A percentile compares a stretch with the other conserved stretches of the same genome.
These are phyloP conservation scores for Rhizophlyctis rosea DNA, from an alignment of 192 early-diverging fungal genomes.

Conservation along the genomic window DNA sequence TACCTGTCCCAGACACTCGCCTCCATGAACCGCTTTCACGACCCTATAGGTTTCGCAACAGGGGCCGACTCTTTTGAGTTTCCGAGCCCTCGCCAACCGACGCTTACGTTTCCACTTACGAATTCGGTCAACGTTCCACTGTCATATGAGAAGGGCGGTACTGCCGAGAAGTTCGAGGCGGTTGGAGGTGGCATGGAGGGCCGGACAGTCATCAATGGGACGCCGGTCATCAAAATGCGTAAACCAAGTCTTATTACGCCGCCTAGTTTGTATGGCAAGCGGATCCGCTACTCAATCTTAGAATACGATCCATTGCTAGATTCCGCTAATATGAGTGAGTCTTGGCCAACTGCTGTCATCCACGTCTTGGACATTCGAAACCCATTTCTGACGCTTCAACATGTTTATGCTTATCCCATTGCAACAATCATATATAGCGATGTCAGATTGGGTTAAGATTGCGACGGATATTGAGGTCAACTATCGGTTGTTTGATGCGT, in stretches of 20 bases:
- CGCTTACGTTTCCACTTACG: slow-evolving; percentile 11
- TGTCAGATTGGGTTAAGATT: slow-evolving; percentile 90
- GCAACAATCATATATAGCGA: too few relatives aligned
- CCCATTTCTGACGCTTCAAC: too few relatives aligned
- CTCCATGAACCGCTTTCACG: slow-evolving; percentile 77
- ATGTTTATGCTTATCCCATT: slow-evolving; percentile 1
- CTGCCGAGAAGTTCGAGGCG: slow-evolving; percentile 5
- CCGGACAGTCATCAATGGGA: slow-evolving; percentile 42
- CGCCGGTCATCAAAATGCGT: slow-evolving; percentile 26
- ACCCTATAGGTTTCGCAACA: slow-evolving; percentile 26
- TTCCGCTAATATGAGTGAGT: slow-evolving; percentile 84
- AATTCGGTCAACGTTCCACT: slow-evolving; percentile 44
- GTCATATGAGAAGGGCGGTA: slow-evolving; percentile 12
- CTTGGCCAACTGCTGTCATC: too few relatives aligned
- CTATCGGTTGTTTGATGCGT: slow-evolving; percentile 90
- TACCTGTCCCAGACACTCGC: slow-evolving; percentile 79
- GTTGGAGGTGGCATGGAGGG: not conserved
- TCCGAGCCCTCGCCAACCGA: too few relatives aligned
- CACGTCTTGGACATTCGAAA: too few relatives aligned
- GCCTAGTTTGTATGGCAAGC: slow-evolving; percentile 80
- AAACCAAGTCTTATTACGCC: slow-evolving; percentile 81
- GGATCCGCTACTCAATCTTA: slow-evolving; percentile 88
- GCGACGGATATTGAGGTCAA: slow-evolving; percentile 94
- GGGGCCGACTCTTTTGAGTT: slow-evolving; percentile 3
- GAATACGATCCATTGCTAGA: slow-evolving; percentile 96